phyloP scores from a whole-genome alignment of 1,284 basidiomycete species.

The Anthracocystis panici-leucophaei region DNA sequence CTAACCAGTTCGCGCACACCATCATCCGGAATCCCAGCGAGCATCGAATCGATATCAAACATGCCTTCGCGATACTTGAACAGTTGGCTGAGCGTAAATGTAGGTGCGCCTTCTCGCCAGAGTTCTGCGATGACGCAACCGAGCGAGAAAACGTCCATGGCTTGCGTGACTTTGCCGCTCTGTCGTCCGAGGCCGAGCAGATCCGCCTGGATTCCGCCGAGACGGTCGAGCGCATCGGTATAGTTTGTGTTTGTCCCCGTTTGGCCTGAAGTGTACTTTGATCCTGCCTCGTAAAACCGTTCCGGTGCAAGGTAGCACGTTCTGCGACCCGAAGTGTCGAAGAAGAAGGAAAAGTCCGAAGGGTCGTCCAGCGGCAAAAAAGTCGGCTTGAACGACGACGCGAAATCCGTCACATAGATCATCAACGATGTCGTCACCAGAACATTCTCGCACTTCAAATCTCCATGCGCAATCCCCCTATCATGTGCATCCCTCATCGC shows the following conservation, averaged over 20 bases:
- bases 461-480: constrained; percentile 87
- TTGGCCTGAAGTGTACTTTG: constrained; percentile 71
- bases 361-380: constrained; percentile 96
- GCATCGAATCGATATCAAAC: constrained; percentile 79
- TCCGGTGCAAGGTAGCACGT: constrained; percentile 98
- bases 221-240: constrained; percentile 18
- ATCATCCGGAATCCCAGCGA: constrained; percentile 83
- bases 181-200: constrained; percentile 70
- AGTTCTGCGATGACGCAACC: constrained; percentile 97
- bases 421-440: constrained; percentile 96
- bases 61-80: constrained; percentile 94
- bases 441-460: constrained; percentile 98
- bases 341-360: constrained; percentile 97
- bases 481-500: constrained; percentile 85
- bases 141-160: constrained; percentile 97
- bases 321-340: constrained; percentile 90
- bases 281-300: constrained; percentile 86
- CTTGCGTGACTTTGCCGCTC: constrained; percentile 87
- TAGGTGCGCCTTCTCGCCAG: constrained; percentile 91
- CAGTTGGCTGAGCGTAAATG: constrained; percentile 93
- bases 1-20: constrained; percentile 81
- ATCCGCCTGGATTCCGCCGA: constrained; percentile 46
- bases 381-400: constrained; percentile 91
- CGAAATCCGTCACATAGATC: constrained; percentile 95
- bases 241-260: neutral